These are phyloP conservation scores for Ceratocystis papillata DNA, from an alignment of 2,329 filamentous ascomycete genomes.

Conservation along the genomic window DNA sequence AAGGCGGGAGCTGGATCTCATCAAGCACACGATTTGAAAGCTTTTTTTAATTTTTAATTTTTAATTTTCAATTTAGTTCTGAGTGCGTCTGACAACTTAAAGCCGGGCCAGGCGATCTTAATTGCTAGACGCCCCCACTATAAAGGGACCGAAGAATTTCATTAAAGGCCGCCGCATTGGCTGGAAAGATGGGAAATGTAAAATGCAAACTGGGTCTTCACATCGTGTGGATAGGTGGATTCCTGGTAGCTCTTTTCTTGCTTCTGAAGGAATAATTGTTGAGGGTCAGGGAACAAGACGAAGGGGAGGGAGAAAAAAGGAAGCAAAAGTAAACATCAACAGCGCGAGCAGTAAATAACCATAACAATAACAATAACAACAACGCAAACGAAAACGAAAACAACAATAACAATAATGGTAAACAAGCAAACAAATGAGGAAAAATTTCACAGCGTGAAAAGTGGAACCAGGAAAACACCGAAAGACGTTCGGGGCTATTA, in stretches of 20 bases:
- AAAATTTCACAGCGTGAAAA: not conserved
- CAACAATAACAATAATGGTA: not conserved
- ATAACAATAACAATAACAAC: not conserved
- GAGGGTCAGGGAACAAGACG: conserved; percentile 2
- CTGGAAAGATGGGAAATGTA: not conserved
- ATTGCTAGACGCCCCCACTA: not conserved
- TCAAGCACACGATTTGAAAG: not conserved
- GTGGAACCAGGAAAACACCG: no score
- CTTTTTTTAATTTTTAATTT: not conserved
- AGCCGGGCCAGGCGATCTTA: not conserved
- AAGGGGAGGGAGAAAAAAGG: not conserved
- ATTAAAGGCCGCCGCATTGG: not conserved
- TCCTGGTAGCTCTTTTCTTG: not conserved
- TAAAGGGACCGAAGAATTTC: not conserved
- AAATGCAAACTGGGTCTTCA: not conserved
- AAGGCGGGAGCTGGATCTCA: not conserved
- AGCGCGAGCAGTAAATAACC: not conserved
- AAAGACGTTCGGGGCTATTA: no score
- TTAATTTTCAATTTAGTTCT: not conserved
- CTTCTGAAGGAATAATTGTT: conserved; percentile 7
- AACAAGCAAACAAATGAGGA: not conserved
- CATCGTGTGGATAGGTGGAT: not conserved
- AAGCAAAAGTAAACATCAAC: conserved; percentile 11
- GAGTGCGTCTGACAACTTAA: not conserved
- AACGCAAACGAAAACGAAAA: not conserved